A percentile compares a stretch with the other conserved stretches of the same genome.
Conservation (phyloP, 208 protist species). For the Leishmania martiniquensis region DNA sequence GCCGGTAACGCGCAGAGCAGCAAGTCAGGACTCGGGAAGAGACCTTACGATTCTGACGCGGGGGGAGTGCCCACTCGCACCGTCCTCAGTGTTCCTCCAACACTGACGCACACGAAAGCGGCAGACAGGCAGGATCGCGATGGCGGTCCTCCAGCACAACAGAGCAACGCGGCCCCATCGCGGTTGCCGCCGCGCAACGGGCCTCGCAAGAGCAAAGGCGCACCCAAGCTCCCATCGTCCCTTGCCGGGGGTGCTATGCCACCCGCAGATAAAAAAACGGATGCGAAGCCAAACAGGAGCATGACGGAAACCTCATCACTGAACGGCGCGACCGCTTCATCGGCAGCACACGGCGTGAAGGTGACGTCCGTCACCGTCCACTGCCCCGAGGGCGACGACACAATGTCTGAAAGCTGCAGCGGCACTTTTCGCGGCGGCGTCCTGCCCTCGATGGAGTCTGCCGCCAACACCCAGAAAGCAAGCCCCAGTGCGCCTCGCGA, state of each 20-base stretch:
- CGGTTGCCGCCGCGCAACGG: conserved; percentile 13
- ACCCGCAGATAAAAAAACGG: too few relatives aligned
- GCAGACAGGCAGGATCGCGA: not conserved
- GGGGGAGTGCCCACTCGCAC: not conserved
- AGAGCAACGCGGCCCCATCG: not conserved
- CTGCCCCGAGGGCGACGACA: conserved; percentile 15
- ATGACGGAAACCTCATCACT: too few relatives aligned
- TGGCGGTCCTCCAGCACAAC: not conserved
- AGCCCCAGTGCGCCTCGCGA: conserved; percentile 9
- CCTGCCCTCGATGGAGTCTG: not conserved
- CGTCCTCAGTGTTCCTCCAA: not conserved
- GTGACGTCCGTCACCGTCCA: not conserved
- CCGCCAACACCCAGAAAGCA: conserved; percentile 1
- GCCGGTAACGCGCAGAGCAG: not conserved
- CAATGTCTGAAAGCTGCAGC: not conserved
- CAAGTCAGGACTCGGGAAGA: not conserved
- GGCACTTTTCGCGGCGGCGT: not conserved
- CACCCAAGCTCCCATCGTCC: not conserved
- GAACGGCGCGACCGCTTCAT: not conserved
- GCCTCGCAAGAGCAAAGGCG: not conserved
- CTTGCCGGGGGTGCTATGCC: not conserved
- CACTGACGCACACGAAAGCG: not conserved
- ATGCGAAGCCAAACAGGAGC: not conserved
- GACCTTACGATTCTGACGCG: not conserved
- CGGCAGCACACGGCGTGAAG: not conserved